A percentile compares a stretch with the other conserved stretches of the same genome.
Conservation (phyloP, 1,284 basidiomycete genomes). For the Heimioporus punctisporus region DNA sequence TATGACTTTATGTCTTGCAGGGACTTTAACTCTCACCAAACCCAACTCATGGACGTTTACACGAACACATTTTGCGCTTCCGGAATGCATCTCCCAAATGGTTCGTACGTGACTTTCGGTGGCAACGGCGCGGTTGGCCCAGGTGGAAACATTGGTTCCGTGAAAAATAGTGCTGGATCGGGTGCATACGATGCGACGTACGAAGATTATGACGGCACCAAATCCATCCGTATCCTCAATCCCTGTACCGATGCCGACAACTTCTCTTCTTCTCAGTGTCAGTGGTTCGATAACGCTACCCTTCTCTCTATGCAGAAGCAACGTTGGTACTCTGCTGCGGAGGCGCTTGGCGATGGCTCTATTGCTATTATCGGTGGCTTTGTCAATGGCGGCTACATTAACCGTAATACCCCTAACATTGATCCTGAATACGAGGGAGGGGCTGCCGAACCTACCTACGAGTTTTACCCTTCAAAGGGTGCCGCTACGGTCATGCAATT, state of each 20-base stretch:
- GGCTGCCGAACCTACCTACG: slow-evolving; percentile 69
- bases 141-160: slow-evolving; percentile 66
- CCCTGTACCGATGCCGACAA: slow-evolving; percentile 66
- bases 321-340: slow-evolving; percentile 91
- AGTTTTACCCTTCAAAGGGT: slow-evolving; percentile 81
- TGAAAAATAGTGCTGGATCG: slow-evolving; percentile 29
- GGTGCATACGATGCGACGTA: slow-evolving; percentile 62
- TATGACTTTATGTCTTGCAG: slow-evolving; percentile 9
- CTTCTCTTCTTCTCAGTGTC: slow-evolving; percentile 53
- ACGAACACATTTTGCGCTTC: slow-evolving; percentile 88
- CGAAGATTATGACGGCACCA: slow-evolving; percentile 67
- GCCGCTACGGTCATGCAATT: slow-evolving; percentile 72
- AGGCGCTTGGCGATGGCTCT: slow-evolving; percentile 68
- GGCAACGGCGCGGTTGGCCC: slow-evolving; percentile 80
- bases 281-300: slow-evolving; percentile 79
- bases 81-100: slow-evolving; percentile 70
- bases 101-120: slow-evolving; percentile 65
- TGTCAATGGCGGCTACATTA: slow-evolving; percentile 87
- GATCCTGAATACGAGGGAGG: slow-evolving; percentile 68
- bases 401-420: slow-evolving; percentile 75
- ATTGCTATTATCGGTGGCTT: slow-evolving; percentile 82
- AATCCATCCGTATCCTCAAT: slow-evolving; percentile 74
- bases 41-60: slow-evolving; percentile 66
- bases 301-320: slow-evolving; percentile 73
- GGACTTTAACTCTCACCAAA: slow-evolving; percentile 42